Base-by-base conservation (phyloP, 139 green algal genomes). In the Choricystis sp. region DNA sequence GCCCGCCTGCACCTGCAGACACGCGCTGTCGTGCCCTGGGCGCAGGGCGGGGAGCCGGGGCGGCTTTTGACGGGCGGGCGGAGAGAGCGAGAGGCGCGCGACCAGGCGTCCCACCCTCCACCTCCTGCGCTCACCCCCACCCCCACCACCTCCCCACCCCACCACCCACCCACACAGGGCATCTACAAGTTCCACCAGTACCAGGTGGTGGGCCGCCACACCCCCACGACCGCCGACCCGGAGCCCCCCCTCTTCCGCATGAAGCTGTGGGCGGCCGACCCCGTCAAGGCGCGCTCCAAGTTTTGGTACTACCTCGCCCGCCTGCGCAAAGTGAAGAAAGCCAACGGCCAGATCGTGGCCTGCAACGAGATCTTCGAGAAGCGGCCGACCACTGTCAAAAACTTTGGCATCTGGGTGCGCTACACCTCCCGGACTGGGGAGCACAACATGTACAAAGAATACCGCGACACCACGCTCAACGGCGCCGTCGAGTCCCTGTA, bases 271-370 rank as follows among this genome's bases (percentile, higher is more conserved):
- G 86, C 92, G 16, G 77, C 76, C 61, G 91, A 99, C 70, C 71
- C 82, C 21, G 87, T 96, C 31, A 77, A 81, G 56, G 94, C 91
- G 64, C 94, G 90, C 80, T 89, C 74, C 73, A 98, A 98, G 88
- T 99, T 98, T 79, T 99, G 94, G 90, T 99, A 98, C 77, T 99
- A 98, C 82, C 72, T 99, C 68, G 81, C 81, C 48, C 94, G 89
- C 81, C 81, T 98, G 56, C 74, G 85, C 26, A 86, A 88, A 73
- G 94, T 99, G 67, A 99, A 99, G 94, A 98, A 97, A 86, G 84
- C 91, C 59, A 95, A 99, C 79, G 94, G 94, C 55, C 94, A 99
- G 82, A 88, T 99, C 69, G 64, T 99, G 20, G 77, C 92, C 26
- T 75, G 77, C 72, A 98, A 94, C 72, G 94, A 99, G 88, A 99